Percentiles rank a stretch among this genome's conserved stretches.
Conservation (phyloP, 2,329 filamentous ascomycete species). For the Aspergillus calidoustus region DNA sequence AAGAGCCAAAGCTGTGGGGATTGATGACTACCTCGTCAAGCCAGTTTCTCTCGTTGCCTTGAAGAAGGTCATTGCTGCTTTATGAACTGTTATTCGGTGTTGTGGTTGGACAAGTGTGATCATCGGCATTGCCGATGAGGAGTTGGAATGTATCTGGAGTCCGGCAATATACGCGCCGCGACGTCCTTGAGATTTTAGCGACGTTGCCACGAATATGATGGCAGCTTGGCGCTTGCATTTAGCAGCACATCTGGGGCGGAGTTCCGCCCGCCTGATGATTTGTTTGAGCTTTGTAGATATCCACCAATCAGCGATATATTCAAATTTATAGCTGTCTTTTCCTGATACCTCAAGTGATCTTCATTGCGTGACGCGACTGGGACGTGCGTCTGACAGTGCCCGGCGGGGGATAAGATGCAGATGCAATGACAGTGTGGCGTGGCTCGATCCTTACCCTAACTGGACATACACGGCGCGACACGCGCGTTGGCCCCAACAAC, state of each 20-base stretch:
- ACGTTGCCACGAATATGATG: background rate
- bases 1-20: conserved; percentile 29
- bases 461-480: background rate
- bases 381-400: background rate
- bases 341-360: background rate
- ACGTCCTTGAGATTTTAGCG: background rate
- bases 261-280: background rate
- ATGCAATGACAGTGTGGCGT: background rate
- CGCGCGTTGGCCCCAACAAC: no score
- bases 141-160: background rate
- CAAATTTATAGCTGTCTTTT: background rate
- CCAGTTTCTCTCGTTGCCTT: background rate
- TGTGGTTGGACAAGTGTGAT: background rate
- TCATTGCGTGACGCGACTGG: background rate
- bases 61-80: conserved; percentile 7
- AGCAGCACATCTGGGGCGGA: no score
- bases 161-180: background rate
- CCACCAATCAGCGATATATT: background rate
- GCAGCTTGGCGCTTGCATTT: background rate
- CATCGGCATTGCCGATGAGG: no score
- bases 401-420: background rate
- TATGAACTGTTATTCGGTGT: background rate
- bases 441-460: background rate
- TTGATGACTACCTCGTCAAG: conserved; percentile 34
- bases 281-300: background rate